phyloP scores from a whole-genome alignment of 2,329 filamentous ascomycete genomes.

The Bipolaris cookei region DNA sequence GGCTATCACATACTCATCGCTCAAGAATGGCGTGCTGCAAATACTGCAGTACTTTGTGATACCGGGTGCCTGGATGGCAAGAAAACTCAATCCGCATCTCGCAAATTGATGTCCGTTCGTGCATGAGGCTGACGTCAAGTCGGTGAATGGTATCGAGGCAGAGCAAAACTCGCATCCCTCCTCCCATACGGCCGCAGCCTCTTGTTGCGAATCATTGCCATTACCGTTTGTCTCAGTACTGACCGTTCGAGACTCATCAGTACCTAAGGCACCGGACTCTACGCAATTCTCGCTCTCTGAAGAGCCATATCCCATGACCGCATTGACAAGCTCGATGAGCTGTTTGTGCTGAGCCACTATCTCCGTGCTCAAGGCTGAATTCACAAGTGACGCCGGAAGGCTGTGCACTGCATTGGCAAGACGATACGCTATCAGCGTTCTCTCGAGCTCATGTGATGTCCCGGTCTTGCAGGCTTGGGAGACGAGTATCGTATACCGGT shows the following conservation, averaged over 20 bases:
- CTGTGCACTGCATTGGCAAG: constrained; percentile 30
- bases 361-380: constrained; percentile 30
- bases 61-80: constrained; percentile 62
- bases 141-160: constrained; percentile 56
- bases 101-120: constrained; percentile 59
- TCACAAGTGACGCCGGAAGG: constrained; percentile 25
- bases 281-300: neutral
- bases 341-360: constrained; percentile 30
- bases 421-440: constrained; percentile 42
- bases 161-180: constrained; percentile 63
- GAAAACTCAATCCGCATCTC: constrained; percentile 62
- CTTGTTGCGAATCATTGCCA: neutral
- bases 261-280: neutral
- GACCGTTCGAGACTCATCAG: neutral
- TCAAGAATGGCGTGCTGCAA: constrained; percentile 59
- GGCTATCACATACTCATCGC: constrained; percentile 49
- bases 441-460: constrained; percentile 23
- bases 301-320: constrained; percentile 13
- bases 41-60: constrained; percentile 61
- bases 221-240: neutral
- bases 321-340: constrained; percentile 27
- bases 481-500: constrained; percentile 42
- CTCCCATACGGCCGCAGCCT: constrained; percentile 5
- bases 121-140: constrained; percentile 57
- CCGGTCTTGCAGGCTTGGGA: constrained; percentile 35